Evolutionary conservation across 2,329 filamentous ascomycete species (phyloP).

Genomic region (Colletotrichum eremochloae): DNA sequence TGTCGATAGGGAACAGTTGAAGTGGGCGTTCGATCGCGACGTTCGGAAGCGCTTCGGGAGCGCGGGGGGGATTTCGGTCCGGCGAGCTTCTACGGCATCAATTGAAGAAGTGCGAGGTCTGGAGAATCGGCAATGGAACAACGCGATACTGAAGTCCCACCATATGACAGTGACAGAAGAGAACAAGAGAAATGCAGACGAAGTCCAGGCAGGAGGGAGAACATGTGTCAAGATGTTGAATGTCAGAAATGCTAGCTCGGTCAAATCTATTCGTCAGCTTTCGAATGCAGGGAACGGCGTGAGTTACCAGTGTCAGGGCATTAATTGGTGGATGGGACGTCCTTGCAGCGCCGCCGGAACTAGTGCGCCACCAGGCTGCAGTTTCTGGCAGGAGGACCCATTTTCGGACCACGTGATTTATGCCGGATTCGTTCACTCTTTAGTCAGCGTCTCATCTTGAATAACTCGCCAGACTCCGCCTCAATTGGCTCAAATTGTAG

Average conservation of each 20-base stretch:
- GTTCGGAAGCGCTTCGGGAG: slow-evolving; percentile 18
- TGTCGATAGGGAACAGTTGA: slow-evolving; percentile 14
- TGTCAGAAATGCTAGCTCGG: slow-evolving; percentile 22
- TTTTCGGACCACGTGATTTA: not conserved
- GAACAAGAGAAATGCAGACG: not conserved
- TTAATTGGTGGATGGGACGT: slow-evolving; percentile 36
- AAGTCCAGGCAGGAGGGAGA: not conserved
- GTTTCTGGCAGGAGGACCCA: not conserved
- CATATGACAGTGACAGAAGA: not conserved
- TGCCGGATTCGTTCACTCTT: not conserved
- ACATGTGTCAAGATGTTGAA: slow-evolving; percentile 5
- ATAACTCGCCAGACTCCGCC: not conserved
- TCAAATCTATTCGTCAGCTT: slow-evolving; percentile 36
- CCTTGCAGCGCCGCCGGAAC: slow-evolving; percentile 24
- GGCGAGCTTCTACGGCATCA: slow-evolving; percentile 21
- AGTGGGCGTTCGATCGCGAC: slow-evolving; percentile 10
- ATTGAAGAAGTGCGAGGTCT: slow-evolving; percentile 9
- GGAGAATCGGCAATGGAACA: not conserved
- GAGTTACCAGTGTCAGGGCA: slow-evolving; percentile 31
- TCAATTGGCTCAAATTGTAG: not conserved
- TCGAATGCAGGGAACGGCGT: slow-evolving; percentile 35
- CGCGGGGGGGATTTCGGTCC: slow-evolving; percentile 17
- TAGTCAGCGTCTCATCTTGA: not conserved
- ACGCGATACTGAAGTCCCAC: not conserved
- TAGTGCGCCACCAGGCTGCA: slow-evolving; percentile 15